Evolutionary conservation across 2,329 filamentous ascomycete genomes (phyloP), one percentile per base, ranked within the genome.

Genomic region (Pseudogymnoascus sp.): DNA sequence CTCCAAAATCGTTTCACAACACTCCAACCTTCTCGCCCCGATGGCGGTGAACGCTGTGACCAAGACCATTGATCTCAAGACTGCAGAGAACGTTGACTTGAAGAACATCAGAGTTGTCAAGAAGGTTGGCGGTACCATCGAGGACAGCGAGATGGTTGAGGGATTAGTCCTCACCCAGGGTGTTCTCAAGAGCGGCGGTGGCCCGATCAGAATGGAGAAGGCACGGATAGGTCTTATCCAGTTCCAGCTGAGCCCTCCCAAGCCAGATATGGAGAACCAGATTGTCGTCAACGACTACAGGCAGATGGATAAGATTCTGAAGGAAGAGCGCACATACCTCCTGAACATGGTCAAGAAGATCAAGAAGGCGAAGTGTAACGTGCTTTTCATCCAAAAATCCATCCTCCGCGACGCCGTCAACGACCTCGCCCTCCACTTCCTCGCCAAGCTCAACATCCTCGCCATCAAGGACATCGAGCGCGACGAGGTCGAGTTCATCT

Each of bases 261-360:
- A 99, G 79, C 94, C 94, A 69, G 94, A 99, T 76, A 99, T 99
- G 94, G 94, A 99, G 80, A 99, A 99, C 79, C 94, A 95, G 73
- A 97, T 99, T 67, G 88, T 96, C 33, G 94, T 99, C 72, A 99
- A 99, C 77, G 94, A 99, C 80, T 99, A 99, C 83, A 86, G 94
- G 73, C 94, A 99, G 76, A 99, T 99, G 94, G 94, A 99, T 82
- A 99, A 97, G 84, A 99, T 99, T 68, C 85, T 99, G 70, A 99
- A 99, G 80, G 94, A 99, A 79, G 94, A 99, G 81, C 90, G 94
- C 69, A 90, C 94, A 69, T 99, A 99, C 78, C 85, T 99, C 67
- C 84, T 99, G 63, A 97, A 97, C 81, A 90, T 99, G 86, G 92
- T 95, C 74, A 97, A 99, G 85, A 99, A 97, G 84, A 99, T 99